These are phyloP conservation scores for Atractiella rhizophila DNA, from an alignment of 768 basidiomycete genomes.

Conservation along the genomic window DNA sequence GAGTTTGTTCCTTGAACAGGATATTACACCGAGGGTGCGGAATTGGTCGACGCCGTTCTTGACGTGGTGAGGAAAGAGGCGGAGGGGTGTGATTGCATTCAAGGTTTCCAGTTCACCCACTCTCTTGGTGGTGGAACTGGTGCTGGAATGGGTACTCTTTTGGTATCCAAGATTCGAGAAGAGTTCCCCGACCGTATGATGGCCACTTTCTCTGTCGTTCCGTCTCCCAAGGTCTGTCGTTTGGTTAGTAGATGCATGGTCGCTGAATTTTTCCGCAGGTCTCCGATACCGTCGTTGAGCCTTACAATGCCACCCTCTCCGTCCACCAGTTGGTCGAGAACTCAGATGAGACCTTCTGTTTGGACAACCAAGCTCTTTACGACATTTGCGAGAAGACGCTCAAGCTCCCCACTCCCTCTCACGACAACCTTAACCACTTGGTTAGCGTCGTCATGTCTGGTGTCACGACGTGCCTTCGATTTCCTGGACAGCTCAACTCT, in stretches of 20 bases:
- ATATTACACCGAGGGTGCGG: slow-evolving; percentile 76
- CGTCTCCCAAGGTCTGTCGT: slow-evolving; percentile 31
- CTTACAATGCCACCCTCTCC: slow-evolving; percentile 58
- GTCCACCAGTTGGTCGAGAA: slow-evolving; percentile 73
- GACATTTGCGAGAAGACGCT: slow-evolving; percentile 20
- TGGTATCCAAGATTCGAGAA: slow-evolving; percentile 60
- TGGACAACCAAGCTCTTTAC: slow-evolving; percentile 39
- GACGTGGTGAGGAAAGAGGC: slow-evolving; percentile 43
- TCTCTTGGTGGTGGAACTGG: slow-evolving; percentile 82
- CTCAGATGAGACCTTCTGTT: slow-evolving; percentile 54
- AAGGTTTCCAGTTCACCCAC: slow-evolving; percentile 67
- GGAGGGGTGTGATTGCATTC: slow-evolving; percentile 58
- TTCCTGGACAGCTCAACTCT: slow-evolving; percentile 80
- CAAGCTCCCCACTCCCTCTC: slow-evolving; percentile 18
- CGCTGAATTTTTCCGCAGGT: no score
- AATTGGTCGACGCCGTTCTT: slow-evolving; percentile 38
- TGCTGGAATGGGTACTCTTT: slow-evolving; percentile 53
- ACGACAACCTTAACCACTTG: slow-evolving; percentile 29
- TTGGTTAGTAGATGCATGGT: background rate
- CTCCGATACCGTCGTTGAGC: slow-evolving; percentile 31
- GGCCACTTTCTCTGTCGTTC: slow-evolving; percentile 32
- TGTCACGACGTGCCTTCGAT: slow-evolving; percentile 60
- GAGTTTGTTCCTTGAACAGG: slow-evolving; percentile 22
- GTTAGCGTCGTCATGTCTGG: slow-evolving; percentile 84
- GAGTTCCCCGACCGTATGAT: slow-evolving; percentile 26